phyloP scores from a whole-genome alignment of 2,329 filamentous ascomycete species.

The Hypoxylon sp. region DNA sequence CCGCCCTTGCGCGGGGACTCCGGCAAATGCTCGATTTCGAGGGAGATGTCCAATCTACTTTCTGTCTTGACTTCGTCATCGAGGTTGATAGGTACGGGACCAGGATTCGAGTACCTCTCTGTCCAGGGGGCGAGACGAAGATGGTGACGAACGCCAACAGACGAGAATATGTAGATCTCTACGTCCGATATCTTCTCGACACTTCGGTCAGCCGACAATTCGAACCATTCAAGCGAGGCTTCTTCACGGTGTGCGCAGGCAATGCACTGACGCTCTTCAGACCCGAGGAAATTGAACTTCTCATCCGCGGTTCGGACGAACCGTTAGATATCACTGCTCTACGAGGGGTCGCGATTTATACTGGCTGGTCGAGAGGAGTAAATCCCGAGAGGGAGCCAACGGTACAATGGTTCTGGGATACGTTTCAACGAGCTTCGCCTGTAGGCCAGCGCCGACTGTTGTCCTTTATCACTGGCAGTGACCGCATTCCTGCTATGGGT shows the following conservation, averaged over 20 bases:
- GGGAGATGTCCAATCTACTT: slow-evolving; percentile 83
- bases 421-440: slow-evolving; percentile 74
- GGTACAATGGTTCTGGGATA: slow-evolving; percentile 89
- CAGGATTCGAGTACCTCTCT: slow-evolving; percentile 74
- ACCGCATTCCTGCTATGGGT: slow-evolving; percentile 89
- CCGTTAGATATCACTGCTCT: slow-evolving; percentile 81
- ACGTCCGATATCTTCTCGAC: slow-evolving; percentile 84
- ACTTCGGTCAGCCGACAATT: slow-evolving; percentile 83
- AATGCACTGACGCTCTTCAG: slow-evolving; percentile 89
- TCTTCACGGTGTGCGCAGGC: slow-evolving; percentile 90
- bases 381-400: slow-evolving; percentile 70
- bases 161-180: slow-evolving; percentile 86
- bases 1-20: slow-evolving; percentile 79
- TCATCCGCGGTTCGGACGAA: slow-evolving; percentile 88
- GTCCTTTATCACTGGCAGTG: slow-evolving; percentile 89
- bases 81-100: slow-evolving; percentile 82
- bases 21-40: slow-evolving; percentile 83
- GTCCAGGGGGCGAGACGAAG: slow-evolving; percentile 76
- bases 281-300: slow-evolving; percentile 90
- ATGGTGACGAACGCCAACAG: slow-evolving; percentile 87
- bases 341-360: slow-evolving; percentile 81
- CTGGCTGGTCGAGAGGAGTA: slow-evolving; percentile 74
- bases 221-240: slow-evolving; percentile 92
- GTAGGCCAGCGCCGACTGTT: slow-evolving; percentile 81
- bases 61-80: slow-evolving; percentile 84